Conservation (phyloP, 169 alveolate species). For the Neospora caninum region DNA sequence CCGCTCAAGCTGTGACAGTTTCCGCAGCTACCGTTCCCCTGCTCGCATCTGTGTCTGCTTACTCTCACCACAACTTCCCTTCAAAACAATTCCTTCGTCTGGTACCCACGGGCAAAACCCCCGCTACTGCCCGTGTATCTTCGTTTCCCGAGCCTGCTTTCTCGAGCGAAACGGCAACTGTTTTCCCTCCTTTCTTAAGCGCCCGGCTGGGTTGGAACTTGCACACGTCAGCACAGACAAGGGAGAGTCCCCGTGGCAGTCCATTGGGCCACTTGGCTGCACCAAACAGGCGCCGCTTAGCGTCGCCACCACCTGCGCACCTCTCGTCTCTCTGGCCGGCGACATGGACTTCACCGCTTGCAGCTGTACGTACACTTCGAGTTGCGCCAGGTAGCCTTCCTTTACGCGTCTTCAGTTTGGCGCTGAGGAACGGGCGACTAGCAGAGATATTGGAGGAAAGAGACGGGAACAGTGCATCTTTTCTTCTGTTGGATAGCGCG, state of each 20-base stretch:
- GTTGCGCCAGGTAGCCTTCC: background rate
- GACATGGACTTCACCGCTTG: background rate
- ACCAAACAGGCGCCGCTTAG: background rate
- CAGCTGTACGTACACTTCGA: slow-evolving; percentile 29
- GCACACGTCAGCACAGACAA: too few relatives aligned
- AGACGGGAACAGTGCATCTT: background rate
- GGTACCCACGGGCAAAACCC: too few relatives aligned
- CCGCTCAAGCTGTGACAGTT: background rate
- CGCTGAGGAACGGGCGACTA: background rate
- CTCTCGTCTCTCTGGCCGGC: background rate
- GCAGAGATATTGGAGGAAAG: background rate
- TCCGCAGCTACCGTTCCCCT: background rate
- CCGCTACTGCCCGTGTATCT: too few relatives aligned
- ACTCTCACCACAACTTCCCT: background rate
- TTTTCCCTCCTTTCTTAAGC: too few relatives aligned
- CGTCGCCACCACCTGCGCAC: background rate
- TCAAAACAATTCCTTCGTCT: background rate
- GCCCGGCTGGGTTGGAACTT: too few relatives aligned
- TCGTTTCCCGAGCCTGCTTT: too few relatives aligned
- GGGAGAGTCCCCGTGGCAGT: too few relatives aligned
- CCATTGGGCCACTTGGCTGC: too few relatives aligned
- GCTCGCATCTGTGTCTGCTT: background rate
- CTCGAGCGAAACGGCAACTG: too few relatives aligned
- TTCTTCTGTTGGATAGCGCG: background rate
- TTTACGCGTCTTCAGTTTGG: background rate